phyloP scores from a whole-genome alignment of 805 yeast genomes.

The Kurtzmaniella fragi region DNA sequence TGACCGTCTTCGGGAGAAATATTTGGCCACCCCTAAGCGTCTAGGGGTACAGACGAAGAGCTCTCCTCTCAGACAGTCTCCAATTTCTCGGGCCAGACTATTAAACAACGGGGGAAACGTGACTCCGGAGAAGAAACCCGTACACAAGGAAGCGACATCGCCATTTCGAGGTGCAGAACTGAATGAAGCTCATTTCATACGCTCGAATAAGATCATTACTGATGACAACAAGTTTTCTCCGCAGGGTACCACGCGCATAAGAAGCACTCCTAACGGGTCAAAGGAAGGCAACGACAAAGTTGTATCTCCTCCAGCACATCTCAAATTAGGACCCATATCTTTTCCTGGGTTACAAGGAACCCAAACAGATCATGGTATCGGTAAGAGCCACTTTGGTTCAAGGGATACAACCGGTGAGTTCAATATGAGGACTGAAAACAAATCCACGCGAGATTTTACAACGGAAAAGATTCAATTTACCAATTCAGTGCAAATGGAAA shows the following conservation, averaged over 20 bases:
- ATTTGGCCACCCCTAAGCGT: conserved; percentile 1
- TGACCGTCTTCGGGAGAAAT: not conserved
- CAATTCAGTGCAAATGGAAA: too few relatives aligned
- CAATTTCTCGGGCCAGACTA: conserved; percentile 5
- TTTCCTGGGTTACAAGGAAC: conserved; percentile 1
- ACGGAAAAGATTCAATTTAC: too few relatives aligned
- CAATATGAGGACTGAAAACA: too few relatives aligned
- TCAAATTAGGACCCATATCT: conserved; percentile 12
- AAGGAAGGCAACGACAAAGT: not conserved
- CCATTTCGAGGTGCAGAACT: not conserved
- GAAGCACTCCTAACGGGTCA: conserved; percentile 5
- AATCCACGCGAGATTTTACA: too few relatives aligned
- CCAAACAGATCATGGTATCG: not conserved
- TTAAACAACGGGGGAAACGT: not conserved
- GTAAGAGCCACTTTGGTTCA: conserved; percentile 18
- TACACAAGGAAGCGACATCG: too few relatives aligned
- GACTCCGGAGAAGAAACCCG: not conserved
- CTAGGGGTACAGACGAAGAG: conserved; percentile 11
- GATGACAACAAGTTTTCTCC: conserved; percentile 19
- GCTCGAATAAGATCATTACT: conserved; percentile 14
- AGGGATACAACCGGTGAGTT: conserved; percentile 10
- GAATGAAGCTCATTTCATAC: conserved; percentile 10
- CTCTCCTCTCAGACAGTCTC: conserved; percentile 15
- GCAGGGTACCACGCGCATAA: conserved; percentile 7
- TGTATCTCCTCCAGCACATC: conserved; percentile 17